These are phyloP conservation scores for Gremmenia infestans DNA, from an alignment of 2,329 filamentous ascomycete genomes.

Conservation along the genomic window DNA sequence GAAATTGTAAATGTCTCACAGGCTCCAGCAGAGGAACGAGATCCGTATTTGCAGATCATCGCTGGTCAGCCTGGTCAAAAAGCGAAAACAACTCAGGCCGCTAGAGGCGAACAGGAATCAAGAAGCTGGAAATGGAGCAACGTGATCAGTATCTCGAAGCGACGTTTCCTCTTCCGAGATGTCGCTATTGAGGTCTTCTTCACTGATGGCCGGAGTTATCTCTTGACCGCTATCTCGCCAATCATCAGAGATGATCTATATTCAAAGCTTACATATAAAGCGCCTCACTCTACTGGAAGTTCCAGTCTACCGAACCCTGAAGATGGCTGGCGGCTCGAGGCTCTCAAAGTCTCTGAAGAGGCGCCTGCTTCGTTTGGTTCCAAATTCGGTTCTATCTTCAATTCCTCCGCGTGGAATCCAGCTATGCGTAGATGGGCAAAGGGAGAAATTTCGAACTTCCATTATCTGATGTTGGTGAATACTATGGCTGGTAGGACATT, in stretches of 20 bases:
- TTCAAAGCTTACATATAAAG: slow-evolving; percentile 68
- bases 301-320: slow-evolving; percentile 71
- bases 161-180: slow-evolving; percentile 90
- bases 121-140: slow-evolving; percentile 93
- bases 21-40: slow-evolving; percentile 84
- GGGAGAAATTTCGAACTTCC: slow-evolving; percentile 96
- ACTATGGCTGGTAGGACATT: slow-evolving; percentile 96
- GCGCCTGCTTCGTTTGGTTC: slow-evolving; percentile 65
- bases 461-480: slow-evolving; percentile 98
- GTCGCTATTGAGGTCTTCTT: slow-evolving; percentile 98
- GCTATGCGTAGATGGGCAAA: slow-evolving; percentile 85
- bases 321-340: slow-evolving; percentile 87
- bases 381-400: slow-evolving; percentile 90
- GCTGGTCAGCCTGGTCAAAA: slow-evolving; percentile 67
- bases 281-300: slow-evolving; percentile 70
- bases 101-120: slow-evolving; percentile 67
- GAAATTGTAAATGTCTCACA: slow-evolving; percentile 98
- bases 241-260: slow-evolving; percentile 74
- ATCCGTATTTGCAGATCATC: slow-evolving; percentile 93
- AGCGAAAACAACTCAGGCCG: slow-evolving; percentile 54
- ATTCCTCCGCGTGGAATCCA: slow-evolving; percentile 73
- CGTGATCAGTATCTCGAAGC: slow-evolving; percentile 91
- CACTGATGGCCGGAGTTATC: slow-evolving; percentile 90
- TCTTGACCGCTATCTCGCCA: slow-evolving; percentile 77
- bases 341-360: slow-evolving; percentile 63